A percentile compares a stretch with the other conserved stretches of the same genome.
These are phyloP conservation scores for Dryas integrifolia DNA, from an alignment of 331 rosid genomes.

Conservation along the genomic window DNA sequence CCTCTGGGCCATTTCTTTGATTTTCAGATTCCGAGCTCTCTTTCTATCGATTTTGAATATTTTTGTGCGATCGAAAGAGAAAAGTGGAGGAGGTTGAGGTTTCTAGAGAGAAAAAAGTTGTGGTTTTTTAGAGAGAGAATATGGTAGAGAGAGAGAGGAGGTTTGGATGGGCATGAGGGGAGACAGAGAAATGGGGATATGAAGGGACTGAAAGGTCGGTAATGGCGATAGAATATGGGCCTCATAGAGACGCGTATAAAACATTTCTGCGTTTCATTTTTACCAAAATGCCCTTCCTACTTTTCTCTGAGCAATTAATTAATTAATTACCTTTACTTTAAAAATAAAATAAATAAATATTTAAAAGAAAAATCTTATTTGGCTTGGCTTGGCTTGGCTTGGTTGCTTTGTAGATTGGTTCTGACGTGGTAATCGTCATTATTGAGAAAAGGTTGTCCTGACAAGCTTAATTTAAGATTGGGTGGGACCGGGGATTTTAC, in stretches of 20 bases:
- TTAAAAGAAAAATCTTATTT: not conserved
- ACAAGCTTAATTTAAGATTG: constrained; percentile 1
- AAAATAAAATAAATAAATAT: not conserved
- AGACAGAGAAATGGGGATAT: constrained; percentile 41
- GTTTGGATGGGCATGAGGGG: constrained; percentile 14
- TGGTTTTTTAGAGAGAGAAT: not conserved
- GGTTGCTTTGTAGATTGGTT: constrained; percentile 7
- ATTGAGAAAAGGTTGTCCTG: not conserved
- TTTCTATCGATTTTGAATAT: not conserved
- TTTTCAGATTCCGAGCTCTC: not conserved
- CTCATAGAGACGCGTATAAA: constrained; percentile 79
- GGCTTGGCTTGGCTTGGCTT: not conserved
- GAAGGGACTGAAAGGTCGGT: constrained; percentile 62
- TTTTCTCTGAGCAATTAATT: not conserved
- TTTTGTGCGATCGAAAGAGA: not conserved
- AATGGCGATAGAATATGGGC: constrained; percentile 69
- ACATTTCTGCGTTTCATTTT: constrained; percentile 11
- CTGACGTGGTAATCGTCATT: constrained; percentile 31
- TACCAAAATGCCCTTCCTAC: constrained; percentile 23
- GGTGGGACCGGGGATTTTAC: not conserved
- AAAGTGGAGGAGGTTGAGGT: not conserved
- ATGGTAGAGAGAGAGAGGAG: constrained; percentile 9
- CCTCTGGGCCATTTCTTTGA: constrained; percentile 64
- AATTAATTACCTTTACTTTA: not conserved
- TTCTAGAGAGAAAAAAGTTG: not conserved